Conservation (phyloP, 768 basidiomycete genomes). For the Agrocybe chaxingu region DNA sequence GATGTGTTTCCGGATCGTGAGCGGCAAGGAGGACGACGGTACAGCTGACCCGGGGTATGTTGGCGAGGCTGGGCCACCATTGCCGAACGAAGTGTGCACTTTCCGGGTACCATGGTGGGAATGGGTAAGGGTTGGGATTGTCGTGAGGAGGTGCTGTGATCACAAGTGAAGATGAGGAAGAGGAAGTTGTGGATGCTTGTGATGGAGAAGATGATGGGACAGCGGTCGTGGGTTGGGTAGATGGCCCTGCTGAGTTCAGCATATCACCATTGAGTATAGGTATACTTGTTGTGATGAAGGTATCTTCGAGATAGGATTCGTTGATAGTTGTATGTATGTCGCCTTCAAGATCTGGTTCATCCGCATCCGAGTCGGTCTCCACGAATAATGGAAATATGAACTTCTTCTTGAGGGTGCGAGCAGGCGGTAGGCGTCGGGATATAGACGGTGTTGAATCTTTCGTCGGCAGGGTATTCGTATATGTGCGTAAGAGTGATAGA, state of each 20-base stretch:
- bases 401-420: slow-evolving; percentile 45
- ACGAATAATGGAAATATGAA: slow-evolving; percentile 43
- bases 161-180: slow-evolving; percentile 5
- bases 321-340: slow-evolving; percentile 2
- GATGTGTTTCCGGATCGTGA: slow-evolving; percentile 58
- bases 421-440: slow-evolving; percentile 36
- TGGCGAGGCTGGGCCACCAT: slow-evolving; percentile 72
- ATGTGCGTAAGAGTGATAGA: slow-evolving; percentile 33
- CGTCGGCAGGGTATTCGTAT: slow-evolving; percentile 23
- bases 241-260: neutral
- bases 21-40: slow-evolving; percentile 67
- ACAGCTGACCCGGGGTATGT: slow-evolving; percentile 65
- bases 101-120: slow-evolving; percentile 69
- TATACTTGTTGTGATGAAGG: neutral
- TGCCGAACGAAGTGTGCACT: slow-evolving; percentile 76
- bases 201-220: slow-evolving; percentile 11
- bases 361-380: slow-evolving; percentile 6
- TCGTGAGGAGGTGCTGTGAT: slow-evolving; percentile 4
- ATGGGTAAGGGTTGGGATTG: slow-evolving; percentile 59
- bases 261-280: slow-evolving; percentile 12
- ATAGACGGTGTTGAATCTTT: slow-evolving; percentile 36
- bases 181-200: slow-evolving; percentile 5
- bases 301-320: neutral
- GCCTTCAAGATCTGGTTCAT: slow-evolving; percentile 11
- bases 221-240: slow-evolving; percentile 1